Evolutionary conservation across 2,329 filamentous ascomycete genomes (phyloP).

Genomic region (Pseudocercospora eumusae): DNA sequence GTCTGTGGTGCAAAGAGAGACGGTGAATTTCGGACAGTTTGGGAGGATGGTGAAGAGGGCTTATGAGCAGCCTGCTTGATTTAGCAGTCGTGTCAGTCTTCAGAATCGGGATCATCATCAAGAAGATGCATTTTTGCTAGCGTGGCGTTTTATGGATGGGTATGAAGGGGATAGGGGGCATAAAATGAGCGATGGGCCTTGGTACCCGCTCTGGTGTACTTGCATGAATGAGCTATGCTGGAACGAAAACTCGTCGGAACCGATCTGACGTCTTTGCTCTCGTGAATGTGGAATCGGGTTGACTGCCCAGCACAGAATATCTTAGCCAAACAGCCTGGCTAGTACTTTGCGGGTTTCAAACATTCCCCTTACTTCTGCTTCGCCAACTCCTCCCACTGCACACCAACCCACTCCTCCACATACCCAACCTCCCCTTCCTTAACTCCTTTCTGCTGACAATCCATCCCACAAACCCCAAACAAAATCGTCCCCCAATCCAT

Average conservation of each 20-base stretch:
- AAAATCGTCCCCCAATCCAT: conserved; percentile 99
- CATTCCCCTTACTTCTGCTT: conserved; percentile 11
- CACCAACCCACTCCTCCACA: conserved; percentile 93
- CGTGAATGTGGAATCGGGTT: background rate
- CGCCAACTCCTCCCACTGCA: conserved; percentile 86
- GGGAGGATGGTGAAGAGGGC: conserved; percentile 76
- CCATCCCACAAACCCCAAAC: conserved; percentile 76
- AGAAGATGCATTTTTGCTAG: conserved; percentile 17
- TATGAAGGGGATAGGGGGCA: conserved; percentile 9
- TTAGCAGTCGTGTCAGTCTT: too few species aligned
- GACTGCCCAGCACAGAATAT: background rate
- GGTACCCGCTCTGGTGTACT: conserved; percentile 13
- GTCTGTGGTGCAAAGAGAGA: conserved; percentile 92
- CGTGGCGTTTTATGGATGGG: conserved; percentile 18
- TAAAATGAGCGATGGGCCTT: conserved; percentile 8
- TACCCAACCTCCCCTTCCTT: conserved; percentile 68
- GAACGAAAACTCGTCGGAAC: background rate
- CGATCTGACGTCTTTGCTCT: background rate
- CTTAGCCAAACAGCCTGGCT: background rate
- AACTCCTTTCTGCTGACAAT: conserved; percentile 68
- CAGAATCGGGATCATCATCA: background rate
- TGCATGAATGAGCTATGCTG: conserved; percentile 10
- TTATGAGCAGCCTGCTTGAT: conserved; percentile 73
- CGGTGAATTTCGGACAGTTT: conserved; percentile 88
- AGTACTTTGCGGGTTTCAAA: background rate